These are phyloP conservation scores for Vaccinium darrowii DNA, from an alignment of 148 eudicot species.

Conservation along the genomic window DNA sequence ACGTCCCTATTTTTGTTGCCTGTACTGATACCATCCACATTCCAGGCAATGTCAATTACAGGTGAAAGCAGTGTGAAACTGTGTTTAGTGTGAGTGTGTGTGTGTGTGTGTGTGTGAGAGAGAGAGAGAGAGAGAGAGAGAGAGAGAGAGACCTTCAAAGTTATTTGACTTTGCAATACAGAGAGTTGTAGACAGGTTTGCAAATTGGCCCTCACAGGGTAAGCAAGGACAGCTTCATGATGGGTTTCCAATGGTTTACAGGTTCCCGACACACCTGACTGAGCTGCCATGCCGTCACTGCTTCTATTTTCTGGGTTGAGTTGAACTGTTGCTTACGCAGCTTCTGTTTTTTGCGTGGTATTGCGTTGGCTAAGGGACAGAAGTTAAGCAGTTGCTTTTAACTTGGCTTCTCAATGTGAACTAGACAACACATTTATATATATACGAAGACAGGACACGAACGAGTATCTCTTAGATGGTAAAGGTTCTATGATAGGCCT, in stretches of 20 bases:
- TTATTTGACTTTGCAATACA: constrained; percentile 52
- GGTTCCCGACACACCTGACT: constrained; percentile 19
- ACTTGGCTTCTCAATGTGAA: constrained; percentile 32
- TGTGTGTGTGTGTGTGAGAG: background rate
- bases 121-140: constrained; percentile 11
- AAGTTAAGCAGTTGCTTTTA: constrained; percentile 29
- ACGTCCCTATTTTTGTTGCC: background rate
- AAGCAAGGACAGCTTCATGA: constrained; percentile 30
- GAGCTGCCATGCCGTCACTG: constrained; percentile 21
- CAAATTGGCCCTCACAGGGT: constrained; percentile 29
- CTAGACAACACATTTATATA: constrained; percentile 20
- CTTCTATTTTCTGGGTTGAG: constrained; percentile 30
- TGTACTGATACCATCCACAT: background rate
- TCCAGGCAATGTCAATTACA: background rate
- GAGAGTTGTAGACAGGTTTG: constrained; percentile 32
- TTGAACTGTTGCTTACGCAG: constrained; percentile 16
- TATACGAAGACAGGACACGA: constrained; percentile 9
- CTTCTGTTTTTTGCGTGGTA: constrained; percentile 2
- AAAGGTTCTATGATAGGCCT: constrained; percentile 33
- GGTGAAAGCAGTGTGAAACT: background rate
- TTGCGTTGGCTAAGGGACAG: constrained; percentile 21
- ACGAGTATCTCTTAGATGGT: constrained; percentile 31
- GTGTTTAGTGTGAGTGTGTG: background rate
- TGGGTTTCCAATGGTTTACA: constrained; percentile 16
- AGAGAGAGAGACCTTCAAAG: constrained; percentile 55